These are phyloP conservation scores for Dendrostoma leiphaemia DNA, from an alignment of 2,329 filamentous ascomycete genomes.

Conservation along the genomic window DNA sequence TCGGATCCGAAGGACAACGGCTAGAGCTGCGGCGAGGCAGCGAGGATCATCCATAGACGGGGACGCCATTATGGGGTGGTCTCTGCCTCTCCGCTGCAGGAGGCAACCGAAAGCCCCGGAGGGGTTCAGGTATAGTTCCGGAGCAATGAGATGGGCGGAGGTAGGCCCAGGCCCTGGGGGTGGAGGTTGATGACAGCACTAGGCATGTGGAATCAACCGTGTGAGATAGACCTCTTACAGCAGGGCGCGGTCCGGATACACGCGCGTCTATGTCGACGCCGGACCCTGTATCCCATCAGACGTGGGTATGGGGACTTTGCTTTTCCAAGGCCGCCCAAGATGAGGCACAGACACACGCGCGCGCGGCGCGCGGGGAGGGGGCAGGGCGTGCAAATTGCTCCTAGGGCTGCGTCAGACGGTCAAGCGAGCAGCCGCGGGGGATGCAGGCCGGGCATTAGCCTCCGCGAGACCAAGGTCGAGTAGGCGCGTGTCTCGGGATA, in stretches of 20 bases:
- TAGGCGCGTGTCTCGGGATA: constrained; percentile 15
- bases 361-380: not conserved
- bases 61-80: not conserved
- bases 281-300: constrained; percentile 7
- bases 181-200: not conserved
- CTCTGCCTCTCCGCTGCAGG: not conserved
- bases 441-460: constrained; percentile 14
- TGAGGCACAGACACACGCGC: not conserved
- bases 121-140: not conserved
- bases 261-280: constrained; percentile 1
- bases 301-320: constrained; percentile 8
- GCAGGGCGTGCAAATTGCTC: too few species aligned
- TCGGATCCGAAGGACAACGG: constrained; percentile 19
- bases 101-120: not conserved
- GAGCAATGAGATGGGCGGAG: not conserved
- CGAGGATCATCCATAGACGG: not conserved
- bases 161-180: not conserved
- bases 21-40: not conserved
- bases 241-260: not conserved
- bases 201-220: not conserved
- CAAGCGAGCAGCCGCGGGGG: constrained; percentile 5
- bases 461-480: not conserved
- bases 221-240: constrained; percentile 2
- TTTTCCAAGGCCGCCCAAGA: not conserved
- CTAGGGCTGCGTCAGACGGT: not conserved